Evolutionary conservation across 257 asterid species (phyloP).

Genomic region (Forsythia suspensa): DNA sequence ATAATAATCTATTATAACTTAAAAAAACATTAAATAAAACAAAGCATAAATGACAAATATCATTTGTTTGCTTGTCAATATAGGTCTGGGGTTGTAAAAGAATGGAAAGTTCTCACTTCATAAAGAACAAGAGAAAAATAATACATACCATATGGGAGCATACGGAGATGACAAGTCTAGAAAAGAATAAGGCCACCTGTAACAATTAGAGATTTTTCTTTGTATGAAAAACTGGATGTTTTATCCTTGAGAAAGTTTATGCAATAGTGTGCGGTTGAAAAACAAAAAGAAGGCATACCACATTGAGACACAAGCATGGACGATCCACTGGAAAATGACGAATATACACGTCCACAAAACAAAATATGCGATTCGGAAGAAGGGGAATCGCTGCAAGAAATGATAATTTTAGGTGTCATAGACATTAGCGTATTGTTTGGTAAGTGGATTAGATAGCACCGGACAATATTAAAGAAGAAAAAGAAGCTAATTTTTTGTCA

Average conservation of each 20-base stretch:
- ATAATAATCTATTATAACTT: neutral
- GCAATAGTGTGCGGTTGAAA: neutral
- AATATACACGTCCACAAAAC: slow-evolving; percentile 60
- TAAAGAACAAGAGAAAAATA: slow-evolving; percentile 1
- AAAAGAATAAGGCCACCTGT: slow-evolving; percentile 85
- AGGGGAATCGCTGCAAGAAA: slow-evolving; percentile 75
- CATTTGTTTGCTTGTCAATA: neutral
- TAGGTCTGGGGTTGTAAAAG: neutral
- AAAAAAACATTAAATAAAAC: neutral
- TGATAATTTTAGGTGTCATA: slow-evolving; percentile 1
- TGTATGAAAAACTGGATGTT: neutral
- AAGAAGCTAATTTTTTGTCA: neutral
- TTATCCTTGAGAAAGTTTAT: neutral
- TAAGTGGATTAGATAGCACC: neutral
- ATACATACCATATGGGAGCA: slow-evolving; percentile 73
- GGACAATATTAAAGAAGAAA: neutral
- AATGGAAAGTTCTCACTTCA: neutral
- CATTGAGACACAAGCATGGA: slow-evolving; percentile 61
- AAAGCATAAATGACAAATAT: neutral
- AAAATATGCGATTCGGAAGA: slow-evolving; percentile 83
- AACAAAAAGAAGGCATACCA: slow-evolving; percentile 36
- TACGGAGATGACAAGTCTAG: slow-evolving; percentile 53
- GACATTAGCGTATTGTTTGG: neutral
- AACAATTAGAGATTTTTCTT: slow-evolving; percentile 13
- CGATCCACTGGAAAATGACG: slow-evolving; percentile 82